A percentile compares a stretch with the other conserved stretches of the same genome.
Evolutionary conservation across 2,329 filamentous ascomycete species (phyloP).

Genomic region (Arthroderma uncinatum): DNA sequence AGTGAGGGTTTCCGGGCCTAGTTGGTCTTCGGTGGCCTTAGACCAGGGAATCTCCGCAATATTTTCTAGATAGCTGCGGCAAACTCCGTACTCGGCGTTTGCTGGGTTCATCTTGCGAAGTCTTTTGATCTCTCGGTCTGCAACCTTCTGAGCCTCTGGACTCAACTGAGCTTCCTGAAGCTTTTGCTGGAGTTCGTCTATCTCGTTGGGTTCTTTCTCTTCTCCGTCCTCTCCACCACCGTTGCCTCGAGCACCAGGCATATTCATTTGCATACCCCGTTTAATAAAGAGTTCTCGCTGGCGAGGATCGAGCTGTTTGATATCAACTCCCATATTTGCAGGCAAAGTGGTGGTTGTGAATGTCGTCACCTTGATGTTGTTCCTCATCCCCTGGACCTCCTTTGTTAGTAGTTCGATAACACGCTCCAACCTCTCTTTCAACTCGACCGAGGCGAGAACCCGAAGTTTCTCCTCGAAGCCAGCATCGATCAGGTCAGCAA

Average conservation of each 20-base stretch:
- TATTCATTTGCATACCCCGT: constrained; percentile 36
- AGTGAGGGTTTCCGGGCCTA: constrained; percentile 67
- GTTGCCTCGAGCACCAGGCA: constrained; percentile 28
- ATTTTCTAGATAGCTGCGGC: constrained; percentile 86
- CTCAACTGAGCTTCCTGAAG: constrained; percentile 71
- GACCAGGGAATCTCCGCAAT: constrained; percentile 90
- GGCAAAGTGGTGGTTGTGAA: constrained; percentile 58
- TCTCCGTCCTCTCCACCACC: constrained; percentile 45
- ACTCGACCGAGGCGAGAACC: constrained; percentile 67
- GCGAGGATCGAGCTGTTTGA: constrained; percentile 40
- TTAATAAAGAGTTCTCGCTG: constrained; percentile 35
- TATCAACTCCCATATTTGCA: constrained; percentile 47
- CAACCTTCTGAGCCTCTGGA: constrained; percentile 78
- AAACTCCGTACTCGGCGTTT: constrained; percentile 92
- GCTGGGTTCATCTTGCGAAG: constrained; percentile 92
- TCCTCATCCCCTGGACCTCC: constrained; percentile 74
- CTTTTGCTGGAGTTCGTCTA: constrained; percentile 83
- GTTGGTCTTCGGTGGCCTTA: constrained; percentile 68
- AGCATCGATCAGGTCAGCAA: constrained; percentile 83
- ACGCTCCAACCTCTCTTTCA: constrained; percentile 65
- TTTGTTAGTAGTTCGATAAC: constrained; percentile 75
- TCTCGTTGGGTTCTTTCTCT: constrained; percentile 75
- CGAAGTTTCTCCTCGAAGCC: constrained; percentile 84
- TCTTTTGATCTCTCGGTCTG: constrained; percentile 74
- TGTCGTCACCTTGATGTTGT: constrained; percentile 73